These are phyloP conservation scores for Canavalia ensiformis DNA, from an alignment of 306 rosid species.

Conservation along the genomic window DNA sequence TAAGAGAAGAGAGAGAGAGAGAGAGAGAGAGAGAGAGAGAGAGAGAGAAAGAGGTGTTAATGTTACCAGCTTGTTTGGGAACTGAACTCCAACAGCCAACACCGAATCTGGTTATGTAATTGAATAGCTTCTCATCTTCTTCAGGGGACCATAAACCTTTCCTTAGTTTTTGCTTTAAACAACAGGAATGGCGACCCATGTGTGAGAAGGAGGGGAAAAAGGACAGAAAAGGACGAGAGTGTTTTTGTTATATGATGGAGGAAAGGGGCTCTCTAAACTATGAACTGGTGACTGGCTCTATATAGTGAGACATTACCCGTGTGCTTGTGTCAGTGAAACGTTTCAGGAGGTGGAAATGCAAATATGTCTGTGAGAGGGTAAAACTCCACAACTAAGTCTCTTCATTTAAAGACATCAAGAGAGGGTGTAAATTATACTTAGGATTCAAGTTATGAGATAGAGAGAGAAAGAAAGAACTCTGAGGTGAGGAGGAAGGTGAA, in stretches of 20 bases:
- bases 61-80: slow-evolving; percentile 86
- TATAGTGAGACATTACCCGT: slow-evolving; percentile 35
- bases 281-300: slow-evolving; percentile 13
- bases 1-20: not conserved
- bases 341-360: slow-evolving; percentile 36
- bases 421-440: slow-evolving; percentile 67
- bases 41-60: not conserved
- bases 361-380: slow-evolving; percentile 36
- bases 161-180: slow-evolving; percentile 85
- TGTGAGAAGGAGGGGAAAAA: slow-evolving; percentile 12
- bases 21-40: not conserved
- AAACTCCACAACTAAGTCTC: slow-evolving; percentile 51
- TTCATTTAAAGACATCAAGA: slow-evolving; percentile 59
- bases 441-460: slow-evolving; percentile 71
- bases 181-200: slow-evolving; percentile 93
- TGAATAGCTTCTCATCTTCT: slow-evolving; percentile 98
- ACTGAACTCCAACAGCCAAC: slow-evolving; percentile 99
- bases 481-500: slow-evolving; percentile 71
- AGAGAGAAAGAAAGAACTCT: slow-evolving; percentile 16
- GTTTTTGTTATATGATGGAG: slow-evolving; percentile 42
- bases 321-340: slow-evolving; percentile 46
- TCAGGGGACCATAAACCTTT: slow-evolving; percentile 99
- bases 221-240: slow-evolving; percentile 39
- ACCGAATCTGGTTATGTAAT: slow-evolving; percentile 82
- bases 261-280: slow-evolving; percentile 31